Percentiles rank a stretch among this genome's conserved stretches.
phyloP scores from a whole-genome alignment of 1,284 basidiomycete genomes.

The Ceratobasidium sp. region DNA sequence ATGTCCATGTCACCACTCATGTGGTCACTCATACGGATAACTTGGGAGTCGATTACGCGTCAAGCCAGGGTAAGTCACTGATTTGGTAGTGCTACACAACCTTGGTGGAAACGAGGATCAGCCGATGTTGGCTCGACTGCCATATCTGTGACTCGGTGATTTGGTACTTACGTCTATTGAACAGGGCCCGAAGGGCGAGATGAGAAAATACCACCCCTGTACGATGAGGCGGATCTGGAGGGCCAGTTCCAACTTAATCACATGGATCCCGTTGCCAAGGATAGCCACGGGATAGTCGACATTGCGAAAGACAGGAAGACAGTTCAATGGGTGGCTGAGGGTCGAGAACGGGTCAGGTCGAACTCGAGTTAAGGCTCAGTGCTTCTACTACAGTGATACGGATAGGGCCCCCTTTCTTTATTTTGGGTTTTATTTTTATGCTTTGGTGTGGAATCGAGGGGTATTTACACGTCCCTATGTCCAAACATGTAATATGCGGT shows the following conservation, averaged over 20 bases:
- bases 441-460: too few relatives aligned
- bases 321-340: not conserved
- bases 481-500: too few relatives aligned
- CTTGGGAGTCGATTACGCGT: not conserved
- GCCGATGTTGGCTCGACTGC: too few relatives aligned
- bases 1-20: slow-evolving; percentile 12
- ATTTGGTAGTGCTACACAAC: not conserved
- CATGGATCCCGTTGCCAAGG: not conserved
- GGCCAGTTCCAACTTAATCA: not conserved
- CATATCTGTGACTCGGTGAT: too few relatives aligned
- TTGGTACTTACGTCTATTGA: not conserved
- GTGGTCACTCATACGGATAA: not conserved
- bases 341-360: not conserved
- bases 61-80: not conserved
- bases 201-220: not conserved
- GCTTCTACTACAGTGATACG: too few relatives aligned
- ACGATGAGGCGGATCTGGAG: not conserved
- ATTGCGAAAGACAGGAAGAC: not conserved
- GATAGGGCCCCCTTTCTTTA: too few relatives aligned
- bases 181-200: not conserved
- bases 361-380: not conserved
- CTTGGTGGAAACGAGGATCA: too few relatives aligned
- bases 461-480: too few relatives aligned
- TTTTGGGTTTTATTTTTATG: too few relatives aligned
- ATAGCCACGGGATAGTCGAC: not conserved